Conservation (phyloP, 2,329 filamentous ascomycete species). For the Trichoderma sp. region DNA sequence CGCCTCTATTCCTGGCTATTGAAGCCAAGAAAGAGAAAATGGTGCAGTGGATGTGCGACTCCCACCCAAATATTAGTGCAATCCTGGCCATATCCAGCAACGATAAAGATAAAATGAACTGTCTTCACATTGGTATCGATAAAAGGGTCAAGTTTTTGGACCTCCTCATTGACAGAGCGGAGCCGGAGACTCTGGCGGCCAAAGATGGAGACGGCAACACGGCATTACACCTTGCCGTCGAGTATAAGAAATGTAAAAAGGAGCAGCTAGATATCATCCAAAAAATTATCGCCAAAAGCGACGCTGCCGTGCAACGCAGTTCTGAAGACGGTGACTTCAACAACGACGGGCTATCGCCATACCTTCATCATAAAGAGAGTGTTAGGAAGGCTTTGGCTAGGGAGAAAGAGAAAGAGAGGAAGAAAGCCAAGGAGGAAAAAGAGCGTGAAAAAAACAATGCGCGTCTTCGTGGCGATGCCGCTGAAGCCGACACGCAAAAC, state of each 20-base stretch:
- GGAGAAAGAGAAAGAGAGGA: conserved; percentile 12
- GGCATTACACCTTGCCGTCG: conserved; percentile 26
- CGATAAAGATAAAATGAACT: conserved; percentile 18
- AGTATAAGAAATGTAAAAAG: conserved; percentile 24
- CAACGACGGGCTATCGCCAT: conserved; percentile 21
- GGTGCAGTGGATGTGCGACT: conserved; percentile 22
- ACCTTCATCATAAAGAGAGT: conserved; percentile 22
- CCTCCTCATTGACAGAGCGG: conserved; percentile 21
- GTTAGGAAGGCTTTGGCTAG: conserved; percentile 4
- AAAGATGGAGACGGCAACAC: conserved; percentile 22
- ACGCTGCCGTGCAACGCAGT: conserved; percentile 10
- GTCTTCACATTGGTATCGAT: conserved; percentile 19
- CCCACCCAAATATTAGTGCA: conserved; percentile 6
- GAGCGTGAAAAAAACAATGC: background rate
- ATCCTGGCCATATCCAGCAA: conserved; percentile 18
- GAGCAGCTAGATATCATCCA: conserved; percentile 24
- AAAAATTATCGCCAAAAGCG: conserved; percentile 22
- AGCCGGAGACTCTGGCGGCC: conserved; percentile 19
- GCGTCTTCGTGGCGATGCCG: background rate
- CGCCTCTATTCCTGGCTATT: conserved; percentile 17
- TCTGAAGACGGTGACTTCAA: conserved; percentile 21
- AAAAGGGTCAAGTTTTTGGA: conserved; percentile 24
- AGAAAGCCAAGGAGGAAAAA: conserved; percentile 18
- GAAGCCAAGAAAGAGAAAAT: conserved; percentile 21
- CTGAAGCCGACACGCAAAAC: background rate